These are phyloP conservation scores for Plasmodium knowlesi DNA, from an alignment of 169 alveolate species.

Conservation along the genomic window DNA sequence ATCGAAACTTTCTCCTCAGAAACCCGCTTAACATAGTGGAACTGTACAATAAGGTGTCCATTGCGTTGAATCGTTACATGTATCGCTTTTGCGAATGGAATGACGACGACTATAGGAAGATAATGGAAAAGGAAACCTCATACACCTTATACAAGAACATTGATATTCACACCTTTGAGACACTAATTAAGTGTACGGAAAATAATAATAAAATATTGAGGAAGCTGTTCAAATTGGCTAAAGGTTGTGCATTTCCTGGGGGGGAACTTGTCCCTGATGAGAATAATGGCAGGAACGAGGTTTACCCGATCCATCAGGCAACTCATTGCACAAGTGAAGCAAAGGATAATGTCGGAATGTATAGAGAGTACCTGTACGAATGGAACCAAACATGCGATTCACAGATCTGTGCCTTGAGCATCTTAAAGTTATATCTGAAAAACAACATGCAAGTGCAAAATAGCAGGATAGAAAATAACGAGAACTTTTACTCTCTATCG, in stretches of 20 bases:
- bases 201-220: constrained; percentile 66
- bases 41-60: constrained; percentile 70
- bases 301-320: background rate
- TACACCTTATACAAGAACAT: constrained; percentile 34
- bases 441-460: constrained; percentile 8
- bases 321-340: background rate
- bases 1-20: constrained; percentile 48
- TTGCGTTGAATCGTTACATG: constrained; percentile 60
- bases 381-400: constrained; percentile 72
- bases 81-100: constrained; percentile 69
- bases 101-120: constrained; percentile 51
- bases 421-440: constrained; percentile 62
- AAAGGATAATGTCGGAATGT: background rate
- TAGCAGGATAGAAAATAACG: constrained; percentile 64
- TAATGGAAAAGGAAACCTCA: constrained; percentile 28
- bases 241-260: background rate
- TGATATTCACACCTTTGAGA: constrained; percentile 67
- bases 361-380: constrained; percentile 61
- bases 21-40: constrained; percentile 65
- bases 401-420: constrained; percentile 66
- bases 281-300: background rate
- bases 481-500: constrained; percentile 49
- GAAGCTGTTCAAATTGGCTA: constrained; percentile 12
- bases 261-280: background rate
- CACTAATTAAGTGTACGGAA: constrained; percentile 45